Evolutionary conservation across 164 flowering plant species (phyloP), one percentile per base, ranked within the genome.

Genomic region (Magnolia officinalis): DNA sequence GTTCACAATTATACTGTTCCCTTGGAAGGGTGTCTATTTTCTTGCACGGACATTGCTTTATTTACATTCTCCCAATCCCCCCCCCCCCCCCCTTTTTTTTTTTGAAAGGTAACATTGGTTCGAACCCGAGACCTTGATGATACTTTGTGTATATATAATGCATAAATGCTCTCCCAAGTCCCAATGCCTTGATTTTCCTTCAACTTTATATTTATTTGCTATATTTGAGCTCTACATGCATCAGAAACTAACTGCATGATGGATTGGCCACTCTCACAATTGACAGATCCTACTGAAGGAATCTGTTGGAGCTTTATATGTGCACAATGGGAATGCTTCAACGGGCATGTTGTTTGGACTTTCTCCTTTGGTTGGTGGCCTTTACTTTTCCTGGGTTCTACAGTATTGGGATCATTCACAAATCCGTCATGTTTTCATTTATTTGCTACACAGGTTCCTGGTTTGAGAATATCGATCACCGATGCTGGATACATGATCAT

Each of bases 231-330:
- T 26, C 16, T 8, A 26, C 49, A 58, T 72, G 18, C 55, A 19
- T 31, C 26, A 45, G 31, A 37, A 55, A 29, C 63, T 67, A 18
- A 68, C 19, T 26, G 26, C 19, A 31, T 55, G 16, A 11, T 51
- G 18, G 67, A 19, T n/a, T 31, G 26, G 50, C 50, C 55, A 14
- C 55, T 75, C 55, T 29, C 52, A 0, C 63, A 66, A 10, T 71
- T 67, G 16, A 1, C 85, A 90, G 94, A 64, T 88, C 76, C 83
- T 89, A 67, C 72, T 86, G 29, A 79, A 81, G 81, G 90, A 91
- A 78, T 76, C 79, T 23, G 81, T 78, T 31, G 50, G 71, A 31
- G 80, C 83, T 52, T 69, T 84, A 52, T 76, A 76, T 74, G 50
- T 87, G 11, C 76, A 76, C 59, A 24, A 63, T 65, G 78, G 81